Percentiles rank a stretch among this genome's conserved stretches.
These are phyloP conservation scores for Pleurotus tuber-regium DNA, from an alignment of 768 basidiomycete genomes.

Conservation along the genomic window DNA sequence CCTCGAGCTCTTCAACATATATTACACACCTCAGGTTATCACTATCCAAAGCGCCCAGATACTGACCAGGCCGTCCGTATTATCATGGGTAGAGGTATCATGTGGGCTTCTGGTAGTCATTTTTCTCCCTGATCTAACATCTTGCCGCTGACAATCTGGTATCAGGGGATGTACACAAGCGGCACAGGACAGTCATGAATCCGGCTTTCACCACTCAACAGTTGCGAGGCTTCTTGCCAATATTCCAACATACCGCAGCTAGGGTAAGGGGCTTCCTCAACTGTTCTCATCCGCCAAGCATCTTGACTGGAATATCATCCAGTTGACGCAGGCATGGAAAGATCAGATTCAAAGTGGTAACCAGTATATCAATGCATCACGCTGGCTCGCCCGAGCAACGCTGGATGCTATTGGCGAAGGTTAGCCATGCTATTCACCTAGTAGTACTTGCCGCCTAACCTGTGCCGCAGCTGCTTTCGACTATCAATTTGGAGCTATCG, in stretches of 20 bases:
- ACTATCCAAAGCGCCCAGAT: slow-evolving; percentile 23
- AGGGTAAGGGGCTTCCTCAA: slow-evolving; percentile 13
- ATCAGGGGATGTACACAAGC: slow-evolving; percentile 21
- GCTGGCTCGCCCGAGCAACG: slow-evolving; percentile 30
- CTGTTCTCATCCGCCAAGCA: no score
- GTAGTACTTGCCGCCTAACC: background rate
- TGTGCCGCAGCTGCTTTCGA: slow-evolving; percentile 34
- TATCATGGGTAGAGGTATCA: slow-evolving; percentile 24
- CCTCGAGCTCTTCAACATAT: slow-evolving; percentile 31
- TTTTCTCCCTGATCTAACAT: no score
- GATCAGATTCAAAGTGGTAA: slow-evolving; percentile 18
- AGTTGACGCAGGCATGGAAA: slow-evolving; percentile 26
- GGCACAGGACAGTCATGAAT: slow-evolving; percentile 29
- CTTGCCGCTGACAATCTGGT: background rate
- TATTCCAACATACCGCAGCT: slow-evolving; percentile 25
- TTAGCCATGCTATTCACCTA: slow-evolving; percentile 9
- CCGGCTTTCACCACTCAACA: slow-evolving; percentile 21
- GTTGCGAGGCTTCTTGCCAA: slow-evolving; percentile 19
- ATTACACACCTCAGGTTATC: slow-evolving; percentile 28
- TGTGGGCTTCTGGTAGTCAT: slow-evolving; percentile 26
- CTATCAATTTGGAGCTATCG: slow-evolving; percentile 28
- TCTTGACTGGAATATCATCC: background rate
- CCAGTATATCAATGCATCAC: slow-evolving; percentile 22
- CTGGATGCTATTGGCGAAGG: slow-evolving; percentile 38
- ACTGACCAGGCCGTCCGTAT: slow-evolving; percentile 17